These are phyloP conservation scores for Puccinia horiana DNA, from an alignment of 1,284 basidiomycete species.

Conservation along the genomic window DNA sequence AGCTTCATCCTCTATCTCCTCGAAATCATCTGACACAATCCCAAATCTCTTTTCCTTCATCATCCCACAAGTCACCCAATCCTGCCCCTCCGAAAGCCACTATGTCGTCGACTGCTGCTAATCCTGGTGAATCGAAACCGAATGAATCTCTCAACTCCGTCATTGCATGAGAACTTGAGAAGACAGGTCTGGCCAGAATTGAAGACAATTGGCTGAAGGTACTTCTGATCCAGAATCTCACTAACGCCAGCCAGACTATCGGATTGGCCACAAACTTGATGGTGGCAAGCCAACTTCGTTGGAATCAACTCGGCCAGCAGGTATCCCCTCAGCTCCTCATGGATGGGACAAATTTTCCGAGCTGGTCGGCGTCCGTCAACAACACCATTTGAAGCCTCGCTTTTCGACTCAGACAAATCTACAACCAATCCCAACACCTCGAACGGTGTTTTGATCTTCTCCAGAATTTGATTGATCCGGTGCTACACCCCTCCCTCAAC, in stretches of 20 bases:
- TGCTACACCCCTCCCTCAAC: conserved; percentile 9
- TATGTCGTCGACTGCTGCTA: no score
- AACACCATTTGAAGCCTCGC: not conserved
- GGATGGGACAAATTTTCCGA: not conserved
- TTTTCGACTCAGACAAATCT: not conserved
- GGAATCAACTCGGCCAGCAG: not conserved
- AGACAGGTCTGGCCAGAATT: no score
- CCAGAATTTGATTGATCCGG: not conserved
- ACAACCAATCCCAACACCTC: not conserved
- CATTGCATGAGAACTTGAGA: not conserved
- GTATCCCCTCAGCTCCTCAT: not conserved
- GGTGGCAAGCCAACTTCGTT: not conserved
- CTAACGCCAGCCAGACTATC: not conserved
- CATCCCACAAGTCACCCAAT: no score
- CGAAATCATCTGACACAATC: no score
- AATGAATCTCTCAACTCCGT: no score
- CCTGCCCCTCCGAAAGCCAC: no score
- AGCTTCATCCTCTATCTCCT: not conserved
- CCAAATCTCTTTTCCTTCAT: no score
- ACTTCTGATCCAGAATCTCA: not conserved
- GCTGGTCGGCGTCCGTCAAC: not conserved
- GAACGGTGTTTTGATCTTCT: not conserved
- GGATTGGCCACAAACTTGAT: not conserved
- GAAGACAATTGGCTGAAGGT: no score
- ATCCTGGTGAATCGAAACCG: no score